Evolutionary conservation across 352 stramenopile genomes (phyloP).

Genomic region (Pythium oligandrum): DNA sequence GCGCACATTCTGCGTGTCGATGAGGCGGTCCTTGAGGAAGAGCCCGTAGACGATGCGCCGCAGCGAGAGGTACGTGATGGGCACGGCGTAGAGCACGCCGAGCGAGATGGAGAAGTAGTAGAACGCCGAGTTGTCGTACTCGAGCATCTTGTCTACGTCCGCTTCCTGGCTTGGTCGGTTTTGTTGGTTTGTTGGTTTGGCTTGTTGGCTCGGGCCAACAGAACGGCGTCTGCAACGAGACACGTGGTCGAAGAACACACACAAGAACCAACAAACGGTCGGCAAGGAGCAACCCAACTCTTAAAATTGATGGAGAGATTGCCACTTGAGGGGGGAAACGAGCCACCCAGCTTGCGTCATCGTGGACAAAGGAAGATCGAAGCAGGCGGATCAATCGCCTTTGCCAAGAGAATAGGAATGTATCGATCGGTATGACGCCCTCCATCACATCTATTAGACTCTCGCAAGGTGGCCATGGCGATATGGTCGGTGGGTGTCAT

Average conservation of each 20-base stretch:
- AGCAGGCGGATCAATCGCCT: too few relatives aligned
- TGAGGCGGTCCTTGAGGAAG: constrained; percentile 81
- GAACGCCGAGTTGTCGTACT: constrained; percentile 99
- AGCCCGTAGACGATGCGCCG: constrained; percentile 83
- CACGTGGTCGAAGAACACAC: constrained; percentile 19
- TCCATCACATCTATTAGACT: too few relatives aligned
- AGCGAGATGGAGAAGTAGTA: constrained; percentile 99
- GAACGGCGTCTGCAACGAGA: constrained; percentile 13
- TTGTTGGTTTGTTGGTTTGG: background rate
- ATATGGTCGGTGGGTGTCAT: too few relatives aligned
- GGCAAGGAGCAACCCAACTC: too few relatives aligned
- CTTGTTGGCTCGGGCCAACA: background rate
- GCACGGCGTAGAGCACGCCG: constrained; percentile 95
- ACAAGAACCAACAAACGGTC: constrained; percentile 11
- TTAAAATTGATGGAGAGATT: too few relatives aligned
- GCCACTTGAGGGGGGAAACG: too few relatives aligned
- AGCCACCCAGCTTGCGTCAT: too few relatives aligned
- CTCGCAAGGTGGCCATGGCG: too few relatives aligned
- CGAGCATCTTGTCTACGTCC: constrained; percentile 72
- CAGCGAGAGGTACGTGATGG: constrained; percentile 91
- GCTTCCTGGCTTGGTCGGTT: too few relatives aligned
- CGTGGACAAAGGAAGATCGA: too few relatives aligned
- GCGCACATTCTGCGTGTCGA: constrained; percentile 81
- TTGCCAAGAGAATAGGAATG: too few relatives aligned
- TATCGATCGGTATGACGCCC: too few relatives aligned